Conservation (phyloP, 2,329 filamentous ascomycete species). For the Colletotrichum camelliae region DNA sequence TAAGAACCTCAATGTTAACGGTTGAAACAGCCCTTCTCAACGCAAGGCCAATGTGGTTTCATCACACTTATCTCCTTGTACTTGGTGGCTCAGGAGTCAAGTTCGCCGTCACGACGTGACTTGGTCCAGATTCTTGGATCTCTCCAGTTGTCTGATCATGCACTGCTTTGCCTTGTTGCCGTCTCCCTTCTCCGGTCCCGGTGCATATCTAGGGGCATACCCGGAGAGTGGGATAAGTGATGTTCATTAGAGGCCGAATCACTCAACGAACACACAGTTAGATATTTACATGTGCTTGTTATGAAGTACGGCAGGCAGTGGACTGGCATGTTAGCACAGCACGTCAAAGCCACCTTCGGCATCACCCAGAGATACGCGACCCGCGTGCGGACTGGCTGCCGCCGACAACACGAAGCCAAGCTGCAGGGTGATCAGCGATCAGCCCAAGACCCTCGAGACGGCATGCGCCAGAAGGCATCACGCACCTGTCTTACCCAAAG, state of each 20-base stretch:
- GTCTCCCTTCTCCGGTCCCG: not conserved
- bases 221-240: not conserved
- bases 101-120: not conserved
- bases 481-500: not conserved
- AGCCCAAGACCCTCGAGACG: not conserved
- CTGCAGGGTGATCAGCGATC: not conserved
- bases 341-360: not conserved
- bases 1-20: not conserved
- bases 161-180: not conserved
- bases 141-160: not conserved
- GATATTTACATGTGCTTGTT: rapidly evolving
- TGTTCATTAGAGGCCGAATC: not conserved
- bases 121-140: not conserved
- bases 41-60: not conserved
- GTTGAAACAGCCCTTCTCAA: not conserved
- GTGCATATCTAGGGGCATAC: not conserved
- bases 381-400: not conserved
- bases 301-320: not conserved
- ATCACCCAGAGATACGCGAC: not conserved
- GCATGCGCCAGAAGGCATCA: not conserved
- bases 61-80: not conserved
- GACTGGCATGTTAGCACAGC: not conserved
- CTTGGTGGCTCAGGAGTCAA: not conserved
- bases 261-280: not conserved
- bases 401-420: not conserved